Conservation (phyloP, 2,329 filamentous ascomycete genomes). For the Colletotrichum caudatum region DNA sequence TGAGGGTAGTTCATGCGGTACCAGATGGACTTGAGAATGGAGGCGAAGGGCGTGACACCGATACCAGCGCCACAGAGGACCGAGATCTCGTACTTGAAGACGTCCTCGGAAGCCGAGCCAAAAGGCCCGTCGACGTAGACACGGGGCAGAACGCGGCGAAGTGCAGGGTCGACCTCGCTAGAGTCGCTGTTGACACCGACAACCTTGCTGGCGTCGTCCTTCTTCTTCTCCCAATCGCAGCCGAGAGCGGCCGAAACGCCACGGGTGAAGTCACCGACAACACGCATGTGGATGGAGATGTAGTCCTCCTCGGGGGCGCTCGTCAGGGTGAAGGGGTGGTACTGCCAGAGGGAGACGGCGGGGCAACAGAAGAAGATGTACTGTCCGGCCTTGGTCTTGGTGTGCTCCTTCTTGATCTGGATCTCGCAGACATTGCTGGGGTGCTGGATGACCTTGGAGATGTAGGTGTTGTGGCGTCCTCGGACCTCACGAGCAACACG, state of each 20-base stretch:
- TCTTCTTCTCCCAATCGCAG: slow-evolving; percentile 76
- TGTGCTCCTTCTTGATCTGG: slow-evolving; percentile 91
- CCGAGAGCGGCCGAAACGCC: slow-evolving; percentile 77
- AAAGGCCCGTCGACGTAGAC: slow-evolving; percentile 89
- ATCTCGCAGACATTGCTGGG: slow-evolving; percentile 91
- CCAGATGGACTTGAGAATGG: slow-evolving; percentile 92
- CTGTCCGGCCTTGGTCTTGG: slow-evolving; percentile 83
- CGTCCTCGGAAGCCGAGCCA: slow-evolving; percentile 86
- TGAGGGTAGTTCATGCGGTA: slow-evolving; percentile 92
- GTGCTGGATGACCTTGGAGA: slow-evolving; percentile 91
- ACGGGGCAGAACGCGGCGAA: slow-evolving; percentile 79
- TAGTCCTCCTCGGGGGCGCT: slow-evolving; percentile 91
- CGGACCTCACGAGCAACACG: slow-evolving; percentile 82
- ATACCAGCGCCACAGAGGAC: slow-evolving; percentile 86
- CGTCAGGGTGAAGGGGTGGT: slow-evolving; percentile 88
- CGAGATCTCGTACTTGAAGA: slow-evolving; percentile 88
- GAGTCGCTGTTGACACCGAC: slow-evolving; percentile 74
- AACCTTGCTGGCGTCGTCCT: slow-evolving; percentile 71
- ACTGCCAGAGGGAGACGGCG: slow-evolving; percentile 88
- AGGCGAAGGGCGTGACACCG: slow-evolving; percentile 87
- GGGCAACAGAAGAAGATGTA: slow-evolving; percentile 93
- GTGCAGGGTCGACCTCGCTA: slow-evolving; percentile 73
- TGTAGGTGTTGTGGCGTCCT: slow-evolving; percentile 84
- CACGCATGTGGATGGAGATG: slow-evolving; percentile 86
- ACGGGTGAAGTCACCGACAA: slow-evolving; percentile 85